A percentile compares a stretch with the other conserved stretches of the same genome.
Conservation (phyloP, 495 filamentous ascomycete genomes). For the Neurospora sp. region DNA sequence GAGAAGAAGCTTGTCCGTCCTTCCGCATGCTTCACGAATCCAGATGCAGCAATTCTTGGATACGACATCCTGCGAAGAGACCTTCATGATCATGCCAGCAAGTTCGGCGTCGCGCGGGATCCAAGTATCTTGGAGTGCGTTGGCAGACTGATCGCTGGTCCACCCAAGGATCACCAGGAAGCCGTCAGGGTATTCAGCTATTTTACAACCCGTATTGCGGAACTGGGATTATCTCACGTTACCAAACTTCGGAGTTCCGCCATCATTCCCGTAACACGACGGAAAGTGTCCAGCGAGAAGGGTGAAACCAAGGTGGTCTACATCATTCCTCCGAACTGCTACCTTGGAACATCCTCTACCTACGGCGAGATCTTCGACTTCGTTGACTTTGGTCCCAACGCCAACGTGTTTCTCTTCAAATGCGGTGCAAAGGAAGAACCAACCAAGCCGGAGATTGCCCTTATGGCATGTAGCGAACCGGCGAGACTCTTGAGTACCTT, state of each 20-base stretch:
- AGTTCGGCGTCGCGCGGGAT: conserved; percentile 73
- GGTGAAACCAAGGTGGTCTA: conserved; percentile 20
- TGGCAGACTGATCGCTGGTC: conserved; percentile 53
- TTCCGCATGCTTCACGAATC: conserved; percentile 72
- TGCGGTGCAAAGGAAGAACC: conserved; percentile 87
- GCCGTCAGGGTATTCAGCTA: conserved; percentile 71
- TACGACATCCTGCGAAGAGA: conserved; percentile 66
- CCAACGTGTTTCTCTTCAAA: conserved; percentile 77
- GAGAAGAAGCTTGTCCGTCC: conserved; percentile 55
- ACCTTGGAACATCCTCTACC: conserved; percentile 60
- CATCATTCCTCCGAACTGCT: conserved; percentile 58
- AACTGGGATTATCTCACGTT: conserved; percentile 53
- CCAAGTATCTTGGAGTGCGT: conserved; percentile 69
- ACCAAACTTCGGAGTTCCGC: conserved; percentile 48
- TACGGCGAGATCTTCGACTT: conserved; percentile 94
- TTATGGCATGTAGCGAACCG: conserved; percentile 67
- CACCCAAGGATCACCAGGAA: conserved; percentile 52
- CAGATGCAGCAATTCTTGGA: conserved; percentile 61
- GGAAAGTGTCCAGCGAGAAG: conserved; percentile 11
- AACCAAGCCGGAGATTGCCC: conserved; percentile 71
- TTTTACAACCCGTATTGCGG: conserved; percentile 61
- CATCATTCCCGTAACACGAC: conserved; percentile 59
- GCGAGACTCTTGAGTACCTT: conserved; percentile 67
- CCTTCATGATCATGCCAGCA: conserved; percentile 62
- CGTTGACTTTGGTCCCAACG: conserved; percentile 81